Conservation (phyloP, 306 rosid genomes). For the apple (Malus domestica) region DNA sequence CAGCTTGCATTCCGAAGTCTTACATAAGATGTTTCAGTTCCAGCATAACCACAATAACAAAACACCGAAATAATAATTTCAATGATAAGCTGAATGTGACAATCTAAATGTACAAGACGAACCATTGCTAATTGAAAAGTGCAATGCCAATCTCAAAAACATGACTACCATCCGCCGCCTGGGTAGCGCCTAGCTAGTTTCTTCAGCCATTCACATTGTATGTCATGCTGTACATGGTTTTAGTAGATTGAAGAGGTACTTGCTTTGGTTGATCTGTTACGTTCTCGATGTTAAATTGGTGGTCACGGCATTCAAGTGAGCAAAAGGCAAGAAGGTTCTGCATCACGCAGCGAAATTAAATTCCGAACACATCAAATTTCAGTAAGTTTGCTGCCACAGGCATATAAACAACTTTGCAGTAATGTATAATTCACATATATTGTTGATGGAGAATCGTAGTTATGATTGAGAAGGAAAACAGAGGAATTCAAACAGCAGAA, state of each 20-base stretch:
- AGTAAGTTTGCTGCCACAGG: background rate
- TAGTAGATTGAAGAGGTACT: background rate
- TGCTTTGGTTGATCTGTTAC: background rate
- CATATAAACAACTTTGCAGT: background rate
- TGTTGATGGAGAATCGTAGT: background rate
- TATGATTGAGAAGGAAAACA: background rate
- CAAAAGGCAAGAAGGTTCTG: slow-evolving; percentile 25
- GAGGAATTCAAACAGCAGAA: background rate
- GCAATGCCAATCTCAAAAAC: slow-evolving; percentile 16
- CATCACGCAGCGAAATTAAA: background rate
- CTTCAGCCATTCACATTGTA: background rate
- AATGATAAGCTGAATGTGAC: background rate
- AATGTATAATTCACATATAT: background rate
- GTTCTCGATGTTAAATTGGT: slow-evolving; percentile 7
- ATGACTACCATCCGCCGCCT: slow-evolving; percentile 10
- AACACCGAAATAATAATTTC: background rate
- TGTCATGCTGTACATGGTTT: background rate
- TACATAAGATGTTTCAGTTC: background rate
- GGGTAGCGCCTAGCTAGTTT: background rate
- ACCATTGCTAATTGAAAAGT: background rate
- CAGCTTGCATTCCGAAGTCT: too few species aligned
- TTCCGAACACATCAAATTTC: background rate
- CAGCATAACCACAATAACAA: background rate
- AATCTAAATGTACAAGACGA: background rate
- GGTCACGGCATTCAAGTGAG: slow-evolving; percentile 11